Evolutionary conservation across 257 asterid species (phyloP), one percentile per base, ranked within the genome.

Genomic region (Solanum sitiens): DNA sequence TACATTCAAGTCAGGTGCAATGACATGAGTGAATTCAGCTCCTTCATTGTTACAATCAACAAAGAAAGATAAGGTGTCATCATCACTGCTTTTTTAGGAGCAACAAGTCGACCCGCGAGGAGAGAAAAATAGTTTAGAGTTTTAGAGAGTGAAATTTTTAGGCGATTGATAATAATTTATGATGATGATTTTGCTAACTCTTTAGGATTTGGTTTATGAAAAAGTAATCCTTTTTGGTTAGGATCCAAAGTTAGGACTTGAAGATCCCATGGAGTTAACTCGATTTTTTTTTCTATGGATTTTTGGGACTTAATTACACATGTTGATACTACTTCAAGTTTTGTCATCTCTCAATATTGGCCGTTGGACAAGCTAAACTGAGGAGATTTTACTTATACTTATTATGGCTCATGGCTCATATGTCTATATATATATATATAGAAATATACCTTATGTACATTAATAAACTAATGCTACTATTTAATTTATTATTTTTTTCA

Each of bases 101-200:
- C 47, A 59, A 87, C 90, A 13, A 94, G 67, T 77, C 94, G 95
- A 71, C 96, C 98, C 16, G 92, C 92, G 30, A 94, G 92, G 2
- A 92, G 95, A 35, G 95, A 93, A 27, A 93, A 94, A 91, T 87
- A 94, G 86, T 56, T 82, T 3, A 95, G 92, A 0, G 94, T 47
- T 2, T 67, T 88, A 21, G 94, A 87, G 63, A 94, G 95, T 30
- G 95, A 87, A 73, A 35, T 33, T 79, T 91, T 92, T 25, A 95
- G 94, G 87, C 86, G 90, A 9, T 89, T 21, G 6, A 83, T 75
- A 2, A 88, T 0, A 13, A 13, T 47, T 25, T 59, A 5, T 20
- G 7, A 63, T 14, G 18, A 72, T 72, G 21, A 20, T 20, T 21
- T 21, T 39, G 83, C 53, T 1, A 79, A n/a, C 53, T 68, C 40